phyloP scores from a whole-genome alignment of 2,329 filamentous ascomycete genomes.

The Verticillium albo-atrum region DNA sequence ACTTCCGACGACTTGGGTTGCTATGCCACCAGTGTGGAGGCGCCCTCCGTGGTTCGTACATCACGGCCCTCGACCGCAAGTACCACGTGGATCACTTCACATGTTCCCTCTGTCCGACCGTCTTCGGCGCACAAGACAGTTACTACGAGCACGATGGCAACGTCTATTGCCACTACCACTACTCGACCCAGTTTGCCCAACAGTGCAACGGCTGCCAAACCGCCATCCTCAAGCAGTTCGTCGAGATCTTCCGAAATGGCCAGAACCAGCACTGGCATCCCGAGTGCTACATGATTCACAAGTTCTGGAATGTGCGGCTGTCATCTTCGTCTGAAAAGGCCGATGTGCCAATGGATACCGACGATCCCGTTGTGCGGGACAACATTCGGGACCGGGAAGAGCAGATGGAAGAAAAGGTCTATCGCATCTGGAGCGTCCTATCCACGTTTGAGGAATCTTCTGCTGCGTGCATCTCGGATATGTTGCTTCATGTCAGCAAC shows the following conservation, averaged over 20 bases:
- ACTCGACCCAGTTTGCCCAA: constrained; percentile 95
- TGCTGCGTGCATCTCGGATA: constrained; percentile 96
- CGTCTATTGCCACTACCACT: constrained; percentile 98
- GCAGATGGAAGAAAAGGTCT: constrained; percentile 95
- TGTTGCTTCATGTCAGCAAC: constrained; percentile 97
- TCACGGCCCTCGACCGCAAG: constrained; percentile 94
- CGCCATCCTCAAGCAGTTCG: constrained; percentile 96
- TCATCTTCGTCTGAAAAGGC: constrained; percentile 53
- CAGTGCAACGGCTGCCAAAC: constrained; percentile 96
- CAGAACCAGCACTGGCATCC: constrained; percentile 99
- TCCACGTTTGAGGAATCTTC: constrained; percentile 97
- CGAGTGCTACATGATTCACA: constrained; percentile 99
- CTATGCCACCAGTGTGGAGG: constrained; percentile 90
- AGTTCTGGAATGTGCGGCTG: constrained; percentile 97
- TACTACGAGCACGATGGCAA: constrained; percentile 97
- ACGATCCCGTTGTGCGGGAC: constrained; percentile 62
- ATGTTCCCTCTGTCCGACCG: constrained; percentile 91
- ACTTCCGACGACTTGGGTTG: constrained; percentile 87
- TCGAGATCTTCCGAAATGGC: constrained; percentile 96
- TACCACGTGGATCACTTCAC: constrained; percentile 99
- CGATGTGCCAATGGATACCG: constrained; percentile 37
- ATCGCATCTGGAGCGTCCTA: constrained; percentile 95
- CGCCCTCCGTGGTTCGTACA: constrained; percentile 92
- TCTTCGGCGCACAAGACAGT: constrained; percentile 97
- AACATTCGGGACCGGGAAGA: constrained; percentile 82